These are phyloP conservation scores for Fusarium humuli DNA, from an alignment of 2,329 filamentous ascomycete genomes.

Conservation along the genomic window DNA sequence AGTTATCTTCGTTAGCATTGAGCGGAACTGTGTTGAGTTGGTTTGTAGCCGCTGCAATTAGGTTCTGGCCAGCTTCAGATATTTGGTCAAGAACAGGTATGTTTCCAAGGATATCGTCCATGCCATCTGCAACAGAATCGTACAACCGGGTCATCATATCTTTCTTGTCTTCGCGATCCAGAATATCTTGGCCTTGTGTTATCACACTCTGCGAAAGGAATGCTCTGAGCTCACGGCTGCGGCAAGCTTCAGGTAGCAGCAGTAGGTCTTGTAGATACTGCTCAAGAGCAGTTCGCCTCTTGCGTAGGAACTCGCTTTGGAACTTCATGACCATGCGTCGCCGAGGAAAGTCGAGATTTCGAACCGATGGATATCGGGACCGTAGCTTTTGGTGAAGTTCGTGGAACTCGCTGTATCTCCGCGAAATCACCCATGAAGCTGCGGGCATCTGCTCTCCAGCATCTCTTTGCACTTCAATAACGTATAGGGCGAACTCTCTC, in stretches of 20 bases:
- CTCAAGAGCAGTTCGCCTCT: conserved; percentile 85
- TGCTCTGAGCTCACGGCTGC: conserved; percentile 88
- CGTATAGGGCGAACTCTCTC: conserved; percentile 91
- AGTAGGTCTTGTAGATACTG: conserved; percentile 86
- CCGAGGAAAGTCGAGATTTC: conserved; percentile 90
- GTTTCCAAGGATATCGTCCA: conserved; percentile 97
- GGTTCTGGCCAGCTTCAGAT: conserved; percentile 89
- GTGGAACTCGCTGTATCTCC: conserved; percentile 96
- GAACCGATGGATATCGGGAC: conserved; percentile 85
- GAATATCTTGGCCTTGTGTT: conserved; percentile 67
- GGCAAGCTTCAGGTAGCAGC: conserved; percentile 90
- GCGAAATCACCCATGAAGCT: conserved; percentile 92
- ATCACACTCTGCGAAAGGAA: conserved; percentile 92
- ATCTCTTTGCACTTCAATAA: conserved; percentile 89
- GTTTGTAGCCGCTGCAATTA: conserved; percentile 80
- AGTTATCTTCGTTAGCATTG: conserved; percentile 63
- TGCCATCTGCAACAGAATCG: conserved; percentile 95
- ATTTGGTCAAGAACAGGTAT: conserved; percentile 96
- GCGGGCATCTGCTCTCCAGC: conserved; percentile 96
- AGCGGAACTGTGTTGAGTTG: conserved; percentile 69
- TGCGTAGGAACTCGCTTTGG: conserved; percentile 94
- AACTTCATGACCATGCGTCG: conserved; percentile 95
- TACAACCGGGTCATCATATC: conserved; percentile 96
- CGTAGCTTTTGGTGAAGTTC: conserved; percentile 92
- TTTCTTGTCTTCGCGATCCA: conserved; percentile 74